Conservation (phyloP, 1,139 yeast species). For the Debaryomycetaceae sp. region DNA sequence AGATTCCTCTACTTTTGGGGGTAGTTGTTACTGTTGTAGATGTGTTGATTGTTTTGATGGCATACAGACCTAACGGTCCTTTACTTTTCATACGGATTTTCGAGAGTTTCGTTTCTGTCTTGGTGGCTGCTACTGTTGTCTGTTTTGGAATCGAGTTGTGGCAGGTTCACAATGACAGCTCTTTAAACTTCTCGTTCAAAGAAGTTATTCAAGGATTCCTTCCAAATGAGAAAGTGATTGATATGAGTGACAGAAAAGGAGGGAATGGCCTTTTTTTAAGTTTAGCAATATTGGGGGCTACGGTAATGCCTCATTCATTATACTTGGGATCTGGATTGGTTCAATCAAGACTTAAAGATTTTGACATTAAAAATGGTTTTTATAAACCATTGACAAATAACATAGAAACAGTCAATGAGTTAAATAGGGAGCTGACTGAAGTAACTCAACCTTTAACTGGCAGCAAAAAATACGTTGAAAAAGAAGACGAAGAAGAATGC, state of each 20-base stretch:
- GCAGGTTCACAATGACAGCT: slow-evolving; percentile 54
- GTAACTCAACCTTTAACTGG: slow-evolving; percentile 16
- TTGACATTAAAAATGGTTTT: slow-evolving; percentile 64
- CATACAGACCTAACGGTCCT: slow-evolving; percentile 86
- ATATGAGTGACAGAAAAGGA: slow-evolving; percentile 56
- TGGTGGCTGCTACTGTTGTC: slow-evolving; percentile 78
- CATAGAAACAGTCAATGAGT: neutral
- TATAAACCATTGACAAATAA: slow-evolving; percentile 24
- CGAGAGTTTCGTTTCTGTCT: slow-evolving; percentile 72
- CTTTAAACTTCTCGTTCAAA: slow-evolving; percentile 47
- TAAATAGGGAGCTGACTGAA: slow-evolving; percentile 2
- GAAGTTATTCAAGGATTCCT: slow-evolving; percentile 70
- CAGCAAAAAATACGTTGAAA: slow-evolving; percentile 10
- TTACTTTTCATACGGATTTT: slow-evolving; percentile 74
- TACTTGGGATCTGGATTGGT: slow-evolving; percentile 92
- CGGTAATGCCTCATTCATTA: slow-evolving; percentile 96
- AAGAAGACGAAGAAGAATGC: slow-evolving; percentile 23
- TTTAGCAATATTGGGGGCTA: slow-evolving; percentile 92
- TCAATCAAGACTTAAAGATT: slow-evolving; percentile 82
- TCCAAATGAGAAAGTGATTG: slow-evolving; percentile 69
- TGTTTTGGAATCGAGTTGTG: slow-evolving; percentile 82
- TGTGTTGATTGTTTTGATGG: slow-evolving; percentile 79
- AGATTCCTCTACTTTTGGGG: slow-evolving; percentile 74
- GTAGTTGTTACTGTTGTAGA: slow-evolving; percentile 81
- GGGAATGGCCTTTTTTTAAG: slow-evolving; percentile 75